Base-by-base conservation (phyloP, 164 flowering plant species). In the Nymphaea thermarum region DNA sequence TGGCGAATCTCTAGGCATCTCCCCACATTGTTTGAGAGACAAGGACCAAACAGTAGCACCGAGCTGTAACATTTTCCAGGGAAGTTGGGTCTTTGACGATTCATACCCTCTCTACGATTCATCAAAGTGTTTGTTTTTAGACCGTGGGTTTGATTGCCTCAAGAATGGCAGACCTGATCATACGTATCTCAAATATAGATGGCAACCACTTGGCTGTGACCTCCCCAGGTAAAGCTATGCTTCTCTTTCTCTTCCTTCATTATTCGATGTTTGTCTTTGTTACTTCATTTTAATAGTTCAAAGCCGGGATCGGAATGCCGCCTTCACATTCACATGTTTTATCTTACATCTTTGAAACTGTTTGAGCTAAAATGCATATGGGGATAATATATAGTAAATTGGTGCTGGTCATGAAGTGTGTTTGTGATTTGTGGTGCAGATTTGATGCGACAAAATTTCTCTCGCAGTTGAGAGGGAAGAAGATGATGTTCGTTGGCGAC, bases 401-500 rank as follows among this genome's bases (percentile, higher is more conserved):
- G 36, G 36, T 25, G 36, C 36, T 25, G 36, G 36, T 25, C 36
- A 25, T 25, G 36, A 25, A 25, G 36, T 25, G 36, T 25, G 36
- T 25, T 25, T 25, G 41, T 17, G 11, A 17, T 17, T 10, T 62
- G 53, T 60, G 15, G 65, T 74, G 77, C 72, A 90, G 96, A 80
- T 90, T 90, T 70, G 85, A 86, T 82, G 93, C 85, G 67, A 4
- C 80, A 76, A 67, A 71, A 65, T 90, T 90, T 68, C 66, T 90
- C 84, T 72, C 66, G 75, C 83, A 70, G 71, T 76, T 77, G 81
- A 82, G 85, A 61, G 96, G 96, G 78, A 90, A 89, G 84, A 87
- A 82, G 78, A 85, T 89, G 1, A 86, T 87, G 96, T 89, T 89
- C 68, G 93, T 90, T 74, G 96, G 96, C 14, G 96, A 90, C 72